phyloP scores from a whole-genome alignment of 78 protist genomes.

The Speleostelium caveatum region DNA sequence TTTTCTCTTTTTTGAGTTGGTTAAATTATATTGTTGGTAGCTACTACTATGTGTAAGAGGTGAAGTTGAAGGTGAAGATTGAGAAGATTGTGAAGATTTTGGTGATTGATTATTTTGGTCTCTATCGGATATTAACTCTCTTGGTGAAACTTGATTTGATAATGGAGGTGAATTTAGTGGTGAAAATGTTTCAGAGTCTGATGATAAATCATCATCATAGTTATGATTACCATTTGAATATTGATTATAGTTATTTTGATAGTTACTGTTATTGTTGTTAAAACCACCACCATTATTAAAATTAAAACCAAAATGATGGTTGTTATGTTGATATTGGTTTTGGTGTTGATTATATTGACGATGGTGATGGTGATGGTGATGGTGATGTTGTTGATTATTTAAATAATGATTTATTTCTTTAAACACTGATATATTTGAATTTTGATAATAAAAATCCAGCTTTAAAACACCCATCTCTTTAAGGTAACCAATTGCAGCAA shows the following conservation, averaged over 20 bases:
- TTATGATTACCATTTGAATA: not conserved
- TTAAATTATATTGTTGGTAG: not conserved
- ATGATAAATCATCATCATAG: not conserved
- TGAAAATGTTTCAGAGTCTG: not conserved
- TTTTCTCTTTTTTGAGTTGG: slow-evolving; percentile 30
- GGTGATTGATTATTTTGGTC: not conserved
- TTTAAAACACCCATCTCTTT: slow-evolving; percentile 44
- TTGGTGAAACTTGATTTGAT: not conserved
- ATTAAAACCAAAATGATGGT: not conserved
- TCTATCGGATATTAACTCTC: not conserved
- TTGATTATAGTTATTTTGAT: not conserved
- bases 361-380: slow-evolving; percentile 20
- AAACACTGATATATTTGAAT: slow-evolving; percentile 38
- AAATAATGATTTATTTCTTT: slow-evolving; percentile 17
- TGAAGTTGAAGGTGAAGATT: slow-evolving; percentile 6
- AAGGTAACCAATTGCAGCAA: slow-evolving; percentile 76
- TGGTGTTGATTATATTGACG: not conserved
- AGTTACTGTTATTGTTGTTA: not conserved
- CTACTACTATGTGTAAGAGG: slow-evolving; percentile 18
- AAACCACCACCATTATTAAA: not conserved
- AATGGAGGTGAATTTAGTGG: not conserved
- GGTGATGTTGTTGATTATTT: slow-evolving; percentile 2
- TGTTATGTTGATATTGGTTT: not conserved
- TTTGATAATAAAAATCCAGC: slow-evolving; percentile 16
- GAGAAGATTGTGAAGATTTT: slow-evolving; percentile 1